Evolutionary conservation across 345 rosid genomes (phyloP), one percentile per base, ranked within the genome.

Genomic region (Chamaenerion angustifolium): DNA sequence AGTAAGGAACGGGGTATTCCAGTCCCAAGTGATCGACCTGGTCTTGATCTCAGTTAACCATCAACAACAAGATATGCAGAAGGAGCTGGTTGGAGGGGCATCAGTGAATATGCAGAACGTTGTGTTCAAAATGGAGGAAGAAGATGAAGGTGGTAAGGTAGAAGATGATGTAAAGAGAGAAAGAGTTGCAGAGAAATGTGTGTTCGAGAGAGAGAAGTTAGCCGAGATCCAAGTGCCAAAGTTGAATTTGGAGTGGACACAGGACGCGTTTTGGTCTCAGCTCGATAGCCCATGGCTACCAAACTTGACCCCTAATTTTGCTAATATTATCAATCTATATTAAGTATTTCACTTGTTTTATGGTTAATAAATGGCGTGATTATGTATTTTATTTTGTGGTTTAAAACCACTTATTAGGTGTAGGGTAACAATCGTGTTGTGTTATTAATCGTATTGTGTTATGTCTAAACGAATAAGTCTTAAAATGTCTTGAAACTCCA

Each of bases 211-310:
- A 11, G 72, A 64, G 46, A 66, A 43, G 10, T 54, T 80, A 57
- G 76, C 79, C 8, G 88, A 84, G 72, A 79, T 92, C 10, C 87
- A 82, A 59, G 50, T 82, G 48, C 93, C 98, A 9, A 86, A 68
- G 69, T 25, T 45, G 41, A 58, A 53, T 41, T 47, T 57, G 35
- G 98, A 92, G 45, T 86, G 94, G 96, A 84, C 63, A 47, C 74
- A 73, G 47, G 98, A 92, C 64, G 63, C 44, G 16, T 31, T 72
- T 21, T 75, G 77, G 72, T 25, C 68, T 60, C 79, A 73, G 64
- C 27, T 78, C 23, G 65, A 51, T 11, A 92, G 98, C 51, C 98
- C 98, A 8, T 86, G 93, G 96, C 80, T 87, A 8, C 96, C 70
- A 57, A 79, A 69, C 56, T 54, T 72, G 51, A 74, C 82, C 53